phyloP scores from a whole-genome alignment of 345 rosid genomes.

The Adansonia digitata region DNA sequence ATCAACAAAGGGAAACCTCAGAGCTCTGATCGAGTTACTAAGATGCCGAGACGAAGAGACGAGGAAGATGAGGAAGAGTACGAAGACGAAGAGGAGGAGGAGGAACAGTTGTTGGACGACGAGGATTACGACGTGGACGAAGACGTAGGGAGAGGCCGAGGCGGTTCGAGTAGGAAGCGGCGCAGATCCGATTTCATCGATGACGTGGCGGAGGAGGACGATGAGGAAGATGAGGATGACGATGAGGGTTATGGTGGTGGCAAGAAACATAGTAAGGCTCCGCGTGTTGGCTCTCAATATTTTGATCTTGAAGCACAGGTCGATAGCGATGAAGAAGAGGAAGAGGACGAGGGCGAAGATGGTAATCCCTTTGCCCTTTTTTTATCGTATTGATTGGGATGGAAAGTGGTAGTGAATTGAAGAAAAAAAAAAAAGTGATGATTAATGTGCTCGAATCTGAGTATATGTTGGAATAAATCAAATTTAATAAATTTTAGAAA shows the following conservation, averaged over 20 bases:
- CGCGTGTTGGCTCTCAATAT: constrained; percentile 34
- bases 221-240: constrained; percentile 55
- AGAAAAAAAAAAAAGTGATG: background rate
- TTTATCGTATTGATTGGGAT: background rate
- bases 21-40: constrained; percentile 24
- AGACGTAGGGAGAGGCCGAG: constrained; percentile 17
- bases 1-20: background rate
- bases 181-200: constrained; percentile 76
- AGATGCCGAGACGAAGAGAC: constrained; percentile 48
- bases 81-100: constrained; percentile 62
- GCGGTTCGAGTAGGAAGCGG: constrained; percentile 48
- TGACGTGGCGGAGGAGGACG: constrained; percentile 86
- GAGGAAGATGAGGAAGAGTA: constrained; percentile 40
- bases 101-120: constrained; percentile 22
- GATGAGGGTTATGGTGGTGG: constrained; percentile 52
- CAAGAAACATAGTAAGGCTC: constrained; percentile 35
- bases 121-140: constrained; percentile 13
- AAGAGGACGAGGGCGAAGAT: constrained; percentile 77
- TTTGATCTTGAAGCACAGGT: constrained; percentile 69
- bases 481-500: background rate
- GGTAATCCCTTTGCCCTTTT: constrained; percentile 33
- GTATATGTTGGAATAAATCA: background rate
- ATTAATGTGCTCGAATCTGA: background rate
- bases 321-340: constrained; percentile 86
- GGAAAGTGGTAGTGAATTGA: background rate